Percentiles rank a stretch among this genome's conserved stretches.
Evolutionary conservation across 352 stramenopile species (phyloP).

Genomic region (Phytophthora colocasiae): DNA sequence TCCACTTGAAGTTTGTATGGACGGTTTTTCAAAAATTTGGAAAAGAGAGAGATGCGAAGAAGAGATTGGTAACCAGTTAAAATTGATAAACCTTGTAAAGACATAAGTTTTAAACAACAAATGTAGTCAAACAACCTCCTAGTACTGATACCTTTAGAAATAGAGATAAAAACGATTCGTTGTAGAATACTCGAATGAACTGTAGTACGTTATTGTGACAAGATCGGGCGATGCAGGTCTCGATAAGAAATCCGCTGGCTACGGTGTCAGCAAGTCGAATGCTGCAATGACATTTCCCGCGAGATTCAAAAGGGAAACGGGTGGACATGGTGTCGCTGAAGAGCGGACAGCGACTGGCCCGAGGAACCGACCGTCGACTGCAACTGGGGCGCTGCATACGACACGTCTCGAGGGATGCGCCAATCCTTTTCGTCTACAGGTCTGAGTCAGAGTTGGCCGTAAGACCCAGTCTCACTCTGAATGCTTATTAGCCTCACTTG

Average conservation of each 20-base stretch:
- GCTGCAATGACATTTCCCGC: conserved; percentile 10
- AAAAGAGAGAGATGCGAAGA: neutral
- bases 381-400: conserved; percentile 17
- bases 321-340: conserved; percentile 25
- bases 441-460: conserved; percentile 20
- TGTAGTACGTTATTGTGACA: conserved; percentile 3
- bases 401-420: conserved; percentile 14
- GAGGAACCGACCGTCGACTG: neutral
- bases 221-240: conserved; percentile 2
- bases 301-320: conserved; percentile 18
- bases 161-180: neutral
- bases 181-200: neutral
- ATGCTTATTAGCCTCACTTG: neutral
- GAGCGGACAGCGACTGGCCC: conserved; percentile 3
- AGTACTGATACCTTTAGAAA: neutral
- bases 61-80: neutral
- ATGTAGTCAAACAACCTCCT: neutral
- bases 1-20: conserved; percentile 1
- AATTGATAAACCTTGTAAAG: neutral
- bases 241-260: conserved; percentile 8
- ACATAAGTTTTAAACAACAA: neutral
- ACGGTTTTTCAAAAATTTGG: neutral
- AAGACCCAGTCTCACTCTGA: neutral
- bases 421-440: conserved; percentile 40
- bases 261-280: conserved; percentile 5